These are phyloP conservation scores for Venturia aucupariae DNA, from an alignment of 2,329 filamentous ascomycete genomes.

Conservation along the genomic window DNA sequence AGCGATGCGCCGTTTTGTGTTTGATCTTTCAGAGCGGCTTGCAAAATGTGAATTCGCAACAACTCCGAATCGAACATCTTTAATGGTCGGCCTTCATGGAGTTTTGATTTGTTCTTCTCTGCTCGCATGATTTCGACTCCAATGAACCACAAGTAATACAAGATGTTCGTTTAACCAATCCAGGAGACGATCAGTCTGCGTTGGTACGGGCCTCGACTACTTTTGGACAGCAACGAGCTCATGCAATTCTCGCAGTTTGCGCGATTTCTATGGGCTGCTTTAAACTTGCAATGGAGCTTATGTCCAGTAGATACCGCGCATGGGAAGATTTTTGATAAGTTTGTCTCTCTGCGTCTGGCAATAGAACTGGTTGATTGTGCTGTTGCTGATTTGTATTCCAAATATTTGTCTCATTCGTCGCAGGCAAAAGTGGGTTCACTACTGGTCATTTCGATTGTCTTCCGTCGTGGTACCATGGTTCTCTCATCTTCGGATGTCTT, in stretches of 20 bases:
- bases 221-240: not conserved
- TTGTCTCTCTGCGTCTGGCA: not conserved
- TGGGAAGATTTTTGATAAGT: not conserved
- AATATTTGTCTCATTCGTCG: not conserved
- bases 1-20: too few relatives aligned
- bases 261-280: not conserved
- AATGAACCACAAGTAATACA: not conserved
- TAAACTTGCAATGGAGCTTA: not conserved
- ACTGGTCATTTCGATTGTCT: too few relatives aligned
- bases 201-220: not conserved
- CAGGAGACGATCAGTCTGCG: not conserved
- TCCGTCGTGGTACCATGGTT: too few relatives aligned
- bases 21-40: too few relatives aligned
- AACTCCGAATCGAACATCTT: too few relatives aligned
- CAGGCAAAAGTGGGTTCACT: not conserved
- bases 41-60: too few relatives aligned
- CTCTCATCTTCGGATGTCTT: too few relatives aligned
- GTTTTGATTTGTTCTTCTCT: not conserved
- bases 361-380: not conserved
- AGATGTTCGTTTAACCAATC: not conserved
- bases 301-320: not conserved
- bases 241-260: not conserved
- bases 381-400: not conserved
- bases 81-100: not conserved
- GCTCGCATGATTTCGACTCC: not conserved